Base-by-base conservation (phyloP, 1,284 basidiomycete genomes). In the Tilletia indica region DNA sequence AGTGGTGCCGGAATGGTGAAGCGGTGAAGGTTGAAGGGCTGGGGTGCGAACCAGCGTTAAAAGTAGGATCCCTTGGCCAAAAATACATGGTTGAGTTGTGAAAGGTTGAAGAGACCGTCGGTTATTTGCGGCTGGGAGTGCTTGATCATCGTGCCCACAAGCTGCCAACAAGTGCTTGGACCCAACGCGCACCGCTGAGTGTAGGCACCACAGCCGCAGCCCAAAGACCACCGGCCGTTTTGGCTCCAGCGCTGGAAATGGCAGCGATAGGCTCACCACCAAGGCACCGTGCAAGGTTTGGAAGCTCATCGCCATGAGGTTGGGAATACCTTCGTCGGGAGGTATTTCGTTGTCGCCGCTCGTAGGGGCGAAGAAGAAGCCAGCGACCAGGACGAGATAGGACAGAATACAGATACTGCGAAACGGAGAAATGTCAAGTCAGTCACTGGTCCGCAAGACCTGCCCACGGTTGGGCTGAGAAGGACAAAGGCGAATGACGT, bases 321-420 rank as follows among this genome's bases (percentile, higher is more conserved):
- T 64, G n/a, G 61, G 71, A 1, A 63, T 31, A 9, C 61, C 45
- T 25, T 56, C 63, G 11, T 48, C 80, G 1, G 76, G 78, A 0
- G 80, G 80, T 56, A 66, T 72, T 68, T 82, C 78, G 21, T 72
- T 72, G 72, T 82, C 80, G 1, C 80, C 80, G 25, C 77, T 79
- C 4, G 61, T 21, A 0, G 82, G 82, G 0, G 82, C 82, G 76
- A 82, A 84, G 73, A 78, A 83, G 72, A 84, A 84, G 38, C 82
- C 82, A 2, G 79, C 76, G 25, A 83, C 76, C 36, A 84, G 70
- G 36, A 84, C 82, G 51, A 78, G 71, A 70, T 84, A 82, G 34
- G 74, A 75, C 21, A 84, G 68, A 34, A 84, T 76, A 42, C 77
- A 78, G 70, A 84, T 81, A 21, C 80, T 82, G 54, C 19, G 45